phyloP scores from a whole-genome alignment of 176 grass and related monocot species.

The Oryza glumipatula region DNA sequence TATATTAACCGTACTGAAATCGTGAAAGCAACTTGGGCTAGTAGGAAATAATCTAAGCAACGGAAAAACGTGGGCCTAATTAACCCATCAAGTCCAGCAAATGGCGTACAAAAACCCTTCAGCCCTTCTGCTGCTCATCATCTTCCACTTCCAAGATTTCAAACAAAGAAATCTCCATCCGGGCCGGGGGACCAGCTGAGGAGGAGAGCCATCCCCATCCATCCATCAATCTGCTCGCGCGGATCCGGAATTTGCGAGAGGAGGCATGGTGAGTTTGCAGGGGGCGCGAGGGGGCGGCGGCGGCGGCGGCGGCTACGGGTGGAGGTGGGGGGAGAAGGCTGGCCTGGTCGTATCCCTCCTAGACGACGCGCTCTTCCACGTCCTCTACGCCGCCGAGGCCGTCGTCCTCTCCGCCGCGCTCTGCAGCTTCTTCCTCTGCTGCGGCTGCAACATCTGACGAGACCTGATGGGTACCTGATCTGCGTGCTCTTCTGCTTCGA shows the following conservation, averaged over 20 bases:
- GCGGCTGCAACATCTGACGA: slow-evolving; percentile 74
- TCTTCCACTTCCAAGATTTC: slow-evolving; percentile 13
- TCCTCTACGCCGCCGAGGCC: slow-evolving; percentile 67
- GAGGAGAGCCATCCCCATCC: neutral
- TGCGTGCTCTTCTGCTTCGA: neutral
- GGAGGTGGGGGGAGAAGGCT: slow-evolving; percentile 47
- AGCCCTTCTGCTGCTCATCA: neutral
- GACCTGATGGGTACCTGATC: neutral
- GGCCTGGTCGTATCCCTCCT: slow-evolving; percentile 56
- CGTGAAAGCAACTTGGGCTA: neutral
- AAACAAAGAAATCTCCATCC: slow-evolving; percentile 24
- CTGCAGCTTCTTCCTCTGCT: slow-evolving; percentile 77
- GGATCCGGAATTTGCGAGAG: neutral
- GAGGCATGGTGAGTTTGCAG: too few relatives aligned
- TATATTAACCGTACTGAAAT: neutral
- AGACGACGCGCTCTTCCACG: slow-evolving; percentile 67
- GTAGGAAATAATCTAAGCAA: neutral
- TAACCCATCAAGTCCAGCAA: neutral
- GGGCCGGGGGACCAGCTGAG: neutral
- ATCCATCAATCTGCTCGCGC: neutral
- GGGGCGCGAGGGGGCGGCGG: slow-evolving; percentile 15
- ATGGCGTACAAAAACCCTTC: slow-evolving; percentile 6
- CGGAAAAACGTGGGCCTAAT: slow-evolving; percentile 10
- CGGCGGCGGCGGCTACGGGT: neutral
- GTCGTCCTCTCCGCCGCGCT: slow-evolving; percentile 64